A percentile compares a stretch with the other conserved stretches of the same genome.
Evolutionary conservation across 2,329 filamentous ascomycete genomes (phyloP).

Genomic region (Fusarium palustre): DNA sequence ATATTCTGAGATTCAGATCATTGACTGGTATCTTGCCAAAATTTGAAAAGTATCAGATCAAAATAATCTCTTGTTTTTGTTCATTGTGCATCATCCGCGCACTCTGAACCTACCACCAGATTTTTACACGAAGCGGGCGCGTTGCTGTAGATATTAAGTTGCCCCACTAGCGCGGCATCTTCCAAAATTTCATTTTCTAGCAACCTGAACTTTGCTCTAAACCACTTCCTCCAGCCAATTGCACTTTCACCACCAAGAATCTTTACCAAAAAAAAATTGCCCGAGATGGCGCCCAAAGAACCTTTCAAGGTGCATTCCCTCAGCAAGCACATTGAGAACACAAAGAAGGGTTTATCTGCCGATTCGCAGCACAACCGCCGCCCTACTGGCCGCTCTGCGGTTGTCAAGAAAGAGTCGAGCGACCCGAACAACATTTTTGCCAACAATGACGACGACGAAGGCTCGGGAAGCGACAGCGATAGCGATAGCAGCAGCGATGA

Average conservation of each 20-base stretch:
- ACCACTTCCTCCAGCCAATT: slow-evolving; percentile 39
- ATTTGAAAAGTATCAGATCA: neutral
- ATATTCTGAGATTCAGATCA: neutral
- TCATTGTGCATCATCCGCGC: neutral
- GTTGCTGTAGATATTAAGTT: slow-evolving; percentile 24
- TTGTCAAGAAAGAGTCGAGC: slow-evolving; percentile 50
- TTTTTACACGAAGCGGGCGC: slow-evolving; percentile 34
- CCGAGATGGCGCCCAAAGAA: slow-evolving; percentile 54
- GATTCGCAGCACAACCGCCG: slow-evolving; percentile 51
- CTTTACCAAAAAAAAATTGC: slow-evolving; percentile 17
- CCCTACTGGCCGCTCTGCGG: slow-evolving; percentile 42
- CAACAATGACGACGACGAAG: slow-evolving; percentile 49
- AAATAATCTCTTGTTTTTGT: neutral
- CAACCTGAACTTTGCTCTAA: slow-evolving; percentile 38
- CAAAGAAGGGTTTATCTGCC: slow-evolving; percentile 52
- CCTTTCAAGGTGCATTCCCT: slow-evolving; percentile 54
- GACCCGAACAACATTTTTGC: slow-evolving; percentile 48
- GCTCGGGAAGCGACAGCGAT: slow-evolving; percentile 49
- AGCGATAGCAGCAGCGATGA: slow-evolving; percentile 33
- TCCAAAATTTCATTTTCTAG: slow-evolving; percentile 47
- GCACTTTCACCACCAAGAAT: slow-evolving; percentile 36
- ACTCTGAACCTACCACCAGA: slow-evolving; percentile 5
- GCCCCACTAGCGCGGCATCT: slow-evolving; percentile 40
- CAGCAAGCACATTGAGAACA: slow-evolving; percentile 54
- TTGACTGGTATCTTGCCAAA: neutral